Evolutionary conservation across 805 yeast species (phyloP), one percentile per base, ranked within the genome.

Genomic region (Cyberlindnera petersonii): DNA sequence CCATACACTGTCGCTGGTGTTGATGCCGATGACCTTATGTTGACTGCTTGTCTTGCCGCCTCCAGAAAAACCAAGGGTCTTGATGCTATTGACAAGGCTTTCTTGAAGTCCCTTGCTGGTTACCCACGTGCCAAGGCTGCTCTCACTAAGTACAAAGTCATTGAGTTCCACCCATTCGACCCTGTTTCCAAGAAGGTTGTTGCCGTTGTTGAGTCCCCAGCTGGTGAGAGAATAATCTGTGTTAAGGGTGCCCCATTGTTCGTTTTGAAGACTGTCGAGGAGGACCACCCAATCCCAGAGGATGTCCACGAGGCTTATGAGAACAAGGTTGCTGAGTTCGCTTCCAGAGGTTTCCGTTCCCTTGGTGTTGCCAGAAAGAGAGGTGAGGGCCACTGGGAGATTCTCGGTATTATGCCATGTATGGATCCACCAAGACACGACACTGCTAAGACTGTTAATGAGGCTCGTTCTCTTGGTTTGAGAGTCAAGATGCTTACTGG

Each of bases 371-470:
- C 96, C 53, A 86, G 96, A 79, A 86, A 86, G 86, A 82, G 95
- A 76, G 96, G 94, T 72, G 95, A 86, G 71, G 94, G 94, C 60
- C 94, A 86, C 80, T 88, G 96, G 96, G 96, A 88, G 74, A 87
- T 88, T 58, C 74, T 88, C 63, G 96, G 96, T 68, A 89, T 88
- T 68, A 87, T 88, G 96, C 96, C 96, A 69, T 87, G 95, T 74
- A 84, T 86, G 89, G 96, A 88, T 72, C 96, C 96, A 63, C 96
- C 96, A 72, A 85, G 96, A 80, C 95, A 88, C 72, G 96, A 88
- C 71, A 88, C 96, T 74, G 95, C 94, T 60, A 79, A 80, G 63
- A 88, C 96, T 65, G 93, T 88, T 65, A 68, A 74, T 68, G 96
- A 88, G 73, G 96, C 96, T 58, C 81, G 84, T 74, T 62, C 72